A percentile compares a stretch with the other conserved stretches of the same genome.
Evolutionary conservation across 176 grass and related monocot genomes (phyloP).

Genomic region (Zoysia pacifica): DNA sequence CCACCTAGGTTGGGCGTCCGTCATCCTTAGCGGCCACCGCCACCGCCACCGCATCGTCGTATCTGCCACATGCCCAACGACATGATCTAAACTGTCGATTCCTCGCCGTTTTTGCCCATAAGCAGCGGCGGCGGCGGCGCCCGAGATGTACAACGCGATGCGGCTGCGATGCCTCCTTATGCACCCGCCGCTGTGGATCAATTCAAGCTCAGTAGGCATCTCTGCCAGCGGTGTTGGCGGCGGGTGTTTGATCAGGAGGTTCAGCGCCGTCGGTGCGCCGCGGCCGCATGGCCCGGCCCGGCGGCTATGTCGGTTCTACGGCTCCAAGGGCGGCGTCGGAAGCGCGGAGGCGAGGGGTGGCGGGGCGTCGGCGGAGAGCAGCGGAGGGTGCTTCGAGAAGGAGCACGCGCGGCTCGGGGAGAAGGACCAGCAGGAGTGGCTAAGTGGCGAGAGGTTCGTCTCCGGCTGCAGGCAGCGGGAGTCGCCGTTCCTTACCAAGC

Average conservation of each 20-base stretch:
- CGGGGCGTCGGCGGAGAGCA: constrained; percentile 35
- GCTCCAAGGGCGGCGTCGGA: constrained; percentile 79
- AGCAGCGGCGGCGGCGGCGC: neutral
- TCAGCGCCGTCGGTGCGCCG: constrained; percentile 40
- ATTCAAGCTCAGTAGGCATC: constrained; percentile 43
- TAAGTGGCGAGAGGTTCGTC: constrained; percentile 72
- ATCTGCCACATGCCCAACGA: neutral
- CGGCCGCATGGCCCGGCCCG: constrained; percentile 27
- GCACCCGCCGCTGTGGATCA: constrained; percentile 40
- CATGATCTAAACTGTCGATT: constrained; percentile 18
- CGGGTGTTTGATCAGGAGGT: constrained; percentile 42
- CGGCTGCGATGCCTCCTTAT: constrained; percentile 48
- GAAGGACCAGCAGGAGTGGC: constrained; percentile 94
- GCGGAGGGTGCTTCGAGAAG: constrained; percentile 43
- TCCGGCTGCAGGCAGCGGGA: constrained; percentile 66
- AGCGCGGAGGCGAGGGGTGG: constrained; percentile 59
- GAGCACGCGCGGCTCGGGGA: constrained; percentile 91
- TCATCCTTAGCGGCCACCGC: neutral
- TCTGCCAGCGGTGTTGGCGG: constrained; percentile 34
- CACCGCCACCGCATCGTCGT: neutral
- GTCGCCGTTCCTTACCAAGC: constrained; percentile 74
- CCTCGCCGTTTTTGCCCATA: constrained; percentile 30
- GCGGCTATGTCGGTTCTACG: constrained; percentile 60
- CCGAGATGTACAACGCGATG: constrained; percentile 61
- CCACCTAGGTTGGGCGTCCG: neutral